Conservation (phyloP, 176 grass and related monocot species). For the Carex kokanica region DNA sequence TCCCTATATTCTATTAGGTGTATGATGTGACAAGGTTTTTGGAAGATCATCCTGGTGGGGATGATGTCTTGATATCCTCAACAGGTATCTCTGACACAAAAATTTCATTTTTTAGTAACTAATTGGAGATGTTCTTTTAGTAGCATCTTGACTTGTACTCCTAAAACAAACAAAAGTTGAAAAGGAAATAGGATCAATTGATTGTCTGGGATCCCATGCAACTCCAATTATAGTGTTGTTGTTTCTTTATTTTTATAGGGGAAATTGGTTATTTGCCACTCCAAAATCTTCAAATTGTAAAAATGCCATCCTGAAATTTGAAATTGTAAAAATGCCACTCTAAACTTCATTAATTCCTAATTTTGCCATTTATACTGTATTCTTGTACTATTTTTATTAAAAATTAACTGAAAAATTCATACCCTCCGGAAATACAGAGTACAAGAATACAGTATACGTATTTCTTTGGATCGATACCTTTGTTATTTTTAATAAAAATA, state of each 20-base stretch:
- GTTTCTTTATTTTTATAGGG: not conserved
- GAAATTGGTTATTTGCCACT: no score
- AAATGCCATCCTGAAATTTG: no score
- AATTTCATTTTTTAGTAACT: not conserved
- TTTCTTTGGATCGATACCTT: no score
- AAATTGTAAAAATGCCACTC: no score
- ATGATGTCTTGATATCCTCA: constrained; percentile 77
- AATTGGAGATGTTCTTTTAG: not conserved
- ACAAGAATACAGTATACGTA: no score
- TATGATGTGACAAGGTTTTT: constrained; percentile 76
- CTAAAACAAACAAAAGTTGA: not conserved
- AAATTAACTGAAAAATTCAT: no score
- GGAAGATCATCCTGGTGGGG: constrained; percentile 83
- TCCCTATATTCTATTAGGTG: constrained; percentile 36
- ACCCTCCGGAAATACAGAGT: no score
- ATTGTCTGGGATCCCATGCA: not conserved
- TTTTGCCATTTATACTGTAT: no score
- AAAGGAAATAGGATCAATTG: not conserved
- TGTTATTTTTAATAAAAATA: no score
- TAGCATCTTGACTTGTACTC: not conserved
- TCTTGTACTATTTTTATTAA: no score
- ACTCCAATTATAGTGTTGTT: not conserved
- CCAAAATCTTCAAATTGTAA: no score
- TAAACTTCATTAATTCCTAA: no score
- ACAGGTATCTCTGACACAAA: constrained; percentile 39